phyloP scores from a whole-genome alignment of 148 eudicot species.

The Hydrangea macrophylla region DNA sequence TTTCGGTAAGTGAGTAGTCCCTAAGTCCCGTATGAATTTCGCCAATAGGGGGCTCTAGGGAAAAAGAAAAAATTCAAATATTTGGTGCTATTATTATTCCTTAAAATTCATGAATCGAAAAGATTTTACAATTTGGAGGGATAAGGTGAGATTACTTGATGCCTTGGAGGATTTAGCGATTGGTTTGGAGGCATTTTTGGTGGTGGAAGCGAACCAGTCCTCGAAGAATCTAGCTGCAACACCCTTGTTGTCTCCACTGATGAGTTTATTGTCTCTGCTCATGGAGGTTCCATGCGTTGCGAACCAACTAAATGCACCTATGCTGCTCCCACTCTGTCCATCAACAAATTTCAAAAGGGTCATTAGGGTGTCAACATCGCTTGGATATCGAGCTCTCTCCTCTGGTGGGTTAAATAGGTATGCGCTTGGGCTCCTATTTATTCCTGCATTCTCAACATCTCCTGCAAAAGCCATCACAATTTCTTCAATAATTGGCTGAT shows the following conservation, averaged over 20 bases:
- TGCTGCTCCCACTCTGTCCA: constrained; percentile 19
- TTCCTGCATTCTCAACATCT: constrained; percentile 29
- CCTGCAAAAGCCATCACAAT: constrained; percentile 19
- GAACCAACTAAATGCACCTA: constrained; percentile 42
- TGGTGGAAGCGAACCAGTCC: constrained; percentile 28
- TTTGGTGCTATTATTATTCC: too few species aligned
- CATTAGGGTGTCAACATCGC: constrained; percentile 32
- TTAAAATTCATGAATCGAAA: too few species aligned
- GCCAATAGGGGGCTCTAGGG: too few species aligned
- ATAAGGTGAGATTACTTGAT: background rate
- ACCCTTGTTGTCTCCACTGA: constrained; percentile 47
- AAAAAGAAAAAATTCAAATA: too few species aligned
- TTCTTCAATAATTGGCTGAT: too few species aligned
- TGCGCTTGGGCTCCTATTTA: constrained; percentile 44
- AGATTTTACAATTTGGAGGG: background rate
- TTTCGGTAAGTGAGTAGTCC: too few species aligned
- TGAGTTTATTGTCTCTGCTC: constrained; percentile 34
- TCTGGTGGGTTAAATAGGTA: constrained; percentile 35
- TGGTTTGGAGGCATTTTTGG: constrained; percentile 5
- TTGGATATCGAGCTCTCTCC: constrained; percentile 29
- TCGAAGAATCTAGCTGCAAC: constrained; percentile 47
- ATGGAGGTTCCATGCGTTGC: constrained; percentile 47
- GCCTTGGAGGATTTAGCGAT: background rate
- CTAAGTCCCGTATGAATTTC: too few species aligned
- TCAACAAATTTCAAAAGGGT: constrained; percentile 40